Evolutionary conservation across 164 flowering plant genomes (phyloP).

Genomic region (Berberis thunbergii): DNA sequence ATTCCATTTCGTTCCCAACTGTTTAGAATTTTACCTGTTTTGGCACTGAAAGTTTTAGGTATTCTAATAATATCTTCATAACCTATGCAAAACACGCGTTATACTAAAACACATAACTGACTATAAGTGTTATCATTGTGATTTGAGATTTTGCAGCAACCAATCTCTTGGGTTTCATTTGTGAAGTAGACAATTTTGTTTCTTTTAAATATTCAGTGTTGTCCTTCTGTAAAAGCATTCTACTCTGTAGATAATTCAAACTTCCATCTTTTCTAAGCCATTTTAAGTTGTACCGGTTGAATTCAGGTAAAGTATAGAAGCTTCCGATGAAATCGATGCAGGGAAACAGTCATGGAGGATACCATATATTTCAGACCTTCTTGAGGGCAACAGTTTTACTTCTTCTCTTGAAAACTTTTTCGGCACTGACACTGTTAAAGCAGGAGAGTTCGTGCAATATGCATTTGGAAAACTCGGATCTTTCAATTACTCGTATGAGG

Average conservation of each 20-base stretch:
- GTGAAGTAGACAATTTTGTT: no score
- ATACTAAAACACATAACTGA: no score
- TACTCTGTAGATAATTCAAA: neutral
- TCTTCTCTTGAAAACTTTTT: constrained; percentile 48
- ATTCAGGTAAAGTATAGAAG: constrained; percentile 70
- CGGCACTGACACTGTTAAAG: constrained; percentile 77
- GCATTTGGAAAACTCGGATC: constrained; percentile 75
- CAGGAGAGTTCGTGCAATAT: constrained; percentile 77
- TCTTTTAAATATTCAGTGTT: no score
- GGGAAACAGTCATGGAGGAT: constrained; percentile 62
- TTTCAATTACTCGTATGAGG: constrained; percentile 34
- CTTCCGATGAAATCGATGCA: constrained; percentile 61
- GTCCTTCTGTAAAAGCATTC: no score
- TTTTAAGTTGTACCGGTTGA: constrained; percentile 8
- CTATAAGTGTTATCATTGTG: no score
- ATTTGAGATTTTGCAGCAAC: no score
- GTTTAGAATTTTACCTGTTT: no score
- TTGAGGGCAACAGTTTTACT: constrained; percentile 41
- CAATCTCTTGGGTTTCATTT: no score
- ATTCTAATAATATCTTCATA: no score
- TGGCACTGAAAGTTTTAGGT: no score
- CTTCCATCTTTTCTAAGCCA: neutral
- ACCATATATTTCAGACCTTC: constrained; percentile 68
- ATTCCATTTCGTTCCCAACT: no score
- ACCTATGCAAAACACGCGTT: no score